A percentile compares a stretch with the other conserved stretches of the same genome.
Evolutionary conservation across 2,329 filamentous ascomycete genomes (phyloP).

Genomic region (Penicillium sp.): DNA sequence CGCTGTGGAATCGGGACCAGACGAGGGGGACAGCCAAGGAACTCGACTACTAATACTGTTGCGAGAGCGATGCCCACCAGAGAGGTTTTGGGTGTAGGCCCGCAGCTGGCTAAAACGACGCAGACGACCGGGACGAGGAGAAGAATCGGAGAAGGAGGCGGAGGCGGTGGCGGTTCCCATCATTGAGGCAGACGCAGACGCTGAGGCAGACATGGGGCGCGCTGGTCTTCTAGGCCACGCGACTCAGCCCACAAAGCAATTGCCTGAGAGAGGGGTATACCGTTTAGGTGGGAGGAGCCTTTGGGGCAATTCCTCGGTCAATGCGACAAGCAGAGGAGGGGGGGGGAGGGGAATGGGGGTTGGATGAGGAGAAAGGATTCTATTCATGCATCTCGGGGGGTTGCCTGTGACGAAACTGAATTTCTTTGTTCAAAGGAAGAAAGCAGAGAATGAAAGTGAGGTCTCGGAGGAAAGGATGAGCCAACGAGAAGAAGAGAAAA

Average conservation of each 20-base stretch:
- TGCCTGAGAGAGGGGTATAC: not conserved
- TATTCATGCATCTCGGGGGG: not conserved
- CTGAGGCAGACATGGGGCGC: too few species aligned
- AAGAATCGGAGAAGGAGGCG: slow-evolving; percentile 36
- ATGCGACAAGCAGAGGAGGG: not conserved
- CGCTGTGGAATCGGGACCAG: slow-evolving; percentile 31
- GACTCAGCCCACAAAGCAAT: not conserved
- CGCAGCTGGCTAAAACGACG: slow-evolving; percentile 47
- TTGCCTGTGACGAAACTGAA: not conserved
- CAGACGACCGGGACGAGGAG: slow-evolving; percentile 39
- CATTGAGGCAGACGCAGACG: slow-evolving; percentile 37
- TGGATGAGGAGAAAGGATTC: not conserved
- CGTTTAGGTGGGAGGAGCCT: not conserved
- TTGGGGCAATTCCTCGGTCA: not conserved
- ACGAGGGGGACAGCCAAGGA: slow-evolving; percentile 38
- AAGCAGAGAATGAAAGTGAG: not conserved
- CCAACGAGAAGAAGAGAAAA: not conserved
- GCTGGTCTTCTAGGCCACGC: not conserved
- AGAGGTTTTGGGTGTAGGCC: slow-evolving; percentile 41
- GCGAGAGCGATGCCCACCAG: slow-evolving; percentile 34
- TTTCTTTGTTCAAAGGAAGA: not conserved
- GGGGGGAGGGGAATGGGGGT: not conserved
- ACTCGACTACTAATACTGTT: slow-evolving; percentile 43
- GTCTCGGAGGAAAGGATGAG: not conserved
- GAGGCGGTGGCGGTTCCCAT: slow-evolving; percentile 40